Evolutionary conservation across 257 asterid genomes (phyloP).

Genomic region (Eucommia ulmoides): DNA sequence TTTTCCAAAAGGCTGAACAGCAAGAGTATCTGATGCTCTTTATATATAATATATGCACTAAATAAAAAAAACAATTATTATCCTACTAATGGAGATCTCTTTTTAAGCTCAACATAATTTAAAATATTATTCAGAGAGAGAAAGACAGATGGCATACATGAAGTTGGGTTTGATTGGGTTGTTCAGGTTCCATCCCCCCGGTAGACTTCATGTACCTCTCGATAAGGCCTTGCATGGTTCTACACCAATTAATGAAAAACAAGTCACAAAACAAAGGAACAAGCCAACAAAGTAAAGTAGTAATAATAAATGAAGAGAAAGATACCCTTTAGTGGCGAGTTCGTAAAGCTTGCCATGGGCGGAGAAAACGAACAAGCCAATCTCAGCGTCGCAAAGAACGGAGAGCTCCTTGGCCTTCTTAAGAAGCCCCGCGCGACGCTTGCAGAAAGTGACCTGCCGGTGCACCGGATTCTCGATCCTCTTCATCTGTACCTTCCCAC

Average conservation of each 20-base stretch:
- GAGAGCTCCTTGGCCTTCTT: conserved; percentile 96
- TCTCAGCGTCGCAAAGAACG: conserved; percentile 84
- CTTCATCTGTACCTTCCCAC: conserved; percentile 94
- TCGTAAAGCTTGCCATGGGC: conserved; percentile 81
- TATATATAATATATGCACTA: no score
- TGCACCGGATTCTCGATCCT: conserved; percentile 89
- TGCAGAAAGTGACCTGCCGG: conserved; percentile 91
- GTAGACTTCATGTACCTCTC: conserved; percentile 53
- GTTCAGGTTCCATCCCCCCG: conserved; percentile 25
- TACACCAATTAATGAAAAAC: conserved; percentile 5
- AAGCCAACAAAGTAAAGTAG: neutral
- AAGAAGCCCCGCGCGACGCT: conserved; percentile 84
- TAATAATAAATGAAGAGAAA: neutral
- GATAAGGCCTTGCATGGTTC: conserved; percentile 70
- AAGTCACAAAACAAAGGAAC: neutral
- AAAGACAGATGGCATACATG: conserved; percentile 14
- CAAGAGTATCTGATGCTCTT: no score
- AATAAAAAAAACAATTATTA: no score
- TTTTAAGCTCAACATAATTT: no score
- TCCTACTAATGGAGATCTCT: no score
- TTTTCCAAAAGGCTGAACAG: no score
- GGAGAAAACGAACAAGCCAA: conserved; percentile 78
- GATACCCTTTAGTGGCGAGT: conserved; percentile 74
- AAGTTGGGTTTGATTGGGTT: conserved; percentile 22
- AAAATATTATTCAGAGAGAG: neutral